Base-by-base conservation (phyloP, 1,139 yeast genomes). In the Pichiaceae sp. region DNA sequence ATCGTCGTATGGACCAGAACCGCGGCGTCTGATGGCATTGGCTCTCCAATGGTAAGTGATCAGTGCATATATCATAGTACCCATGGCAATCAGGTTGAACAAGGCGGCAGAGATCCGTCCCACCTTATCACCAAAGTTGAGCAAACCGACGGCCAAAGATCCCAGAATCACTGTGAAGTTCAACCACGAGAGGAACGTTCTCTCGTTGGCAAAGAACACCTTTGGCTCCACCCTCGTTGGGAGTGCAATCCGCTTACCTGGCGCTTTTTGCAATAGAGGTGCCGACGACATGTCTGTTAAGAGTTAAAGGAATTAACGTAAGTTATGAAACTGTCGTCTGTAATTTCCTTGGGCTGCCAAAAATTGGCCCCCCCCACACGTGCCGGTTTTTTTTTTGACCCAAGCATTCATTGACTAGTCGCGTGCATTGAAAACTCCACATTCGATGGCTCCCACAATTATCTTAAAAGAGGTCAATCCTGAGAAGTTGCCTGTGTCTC, bases 11-110 rank as follows among this genome's bases (percentile, higher is more conserved):
- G 98, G 98, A 35, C 98, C 98, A 11, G 94, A 75, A 26, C 98
- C 98, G 62, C 97, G 80, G 64, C 91, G 75, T 62, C 99, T 79
- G 52, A 91, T 91, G 43, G 98, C 98, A 57, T 89, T 86, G 3
- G 98, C 98, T 68, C 99, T 85, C 98, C 98, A 93, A 63, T 91
- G 99, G 61, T 93, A 91, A 17, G 97, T 93, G 35, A 86, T 72
- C 45, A 91, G 72, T 4, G 99, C 98, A 56, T 91, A 91, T 7
- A 81, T 72, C 99, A 91, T 91, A 26, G 97, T 91, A 47, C 86
- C 85, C 97, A 91, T 89, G 48, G 98, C 96, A 46, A 81, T 78
- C 45, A 91, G 71, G 3, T 98, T 93, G 70, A 91, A 91, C 43
- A 91, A 70, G 3, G 93, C 95, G 36, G 99, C 97, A 47, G 94